Evolutionary conservation across 2,329 filamentous ascomycete species (phyloP), one percentile per base, ranked within the genome.

Genomic region (Colletotrichum truncatum): DNA sequence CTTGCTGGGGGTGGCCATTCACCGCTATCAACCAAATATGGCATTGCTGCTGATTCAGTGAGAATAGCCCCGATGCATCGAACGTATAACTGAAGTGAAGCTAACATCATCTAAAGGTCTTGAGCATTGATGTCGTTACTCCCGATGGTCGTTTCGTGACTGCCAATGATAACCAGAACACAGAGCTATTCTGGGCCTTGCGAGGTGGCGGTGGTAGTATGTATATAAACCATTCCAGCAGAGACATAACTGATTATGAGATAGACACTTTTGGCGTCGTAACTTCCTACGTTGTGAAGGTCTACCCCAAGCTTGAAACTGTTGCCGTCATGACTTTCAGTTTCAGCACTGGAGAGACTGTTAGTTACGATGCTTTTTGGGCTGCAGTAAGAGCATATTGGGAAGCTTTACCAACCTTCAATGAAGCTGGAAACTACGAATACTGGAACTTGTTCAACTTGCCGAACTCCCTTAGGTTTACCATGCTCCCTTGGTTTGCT

Each of bases 1-100:
- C 82, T 78, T 2, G 85, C 87, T 70, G 87, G 87, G 4, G 88
- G 87, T 11, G 88, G 88, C 0, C 86, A 89, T 70, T 83, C 81
- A 1, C 77, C 81, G 0, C 76, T 91, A 1, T 78, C 77, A 28
- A 83, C 83, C 2, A 76, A 71, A 12, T 85, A 84, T 45, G 89
- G 89, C 4, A 77, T 91, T 0, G 84, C 75, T 12, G 87, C 86
- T 0, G 88, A 91, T 66, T 83, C 90, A 45, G 81, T 84, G 61
- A 78, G 14, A n/a, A n/a, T 4, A 26, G 12, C 3, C 10, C 16
- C 18, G 12, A 26, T 5, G 68, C 73, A 4, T 85, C 84, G 0
- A 82, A 77, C 2, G 12, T 11, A 10, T 11, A 12, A 12, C 18
- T n/a, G 14, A 6, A 25, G 8, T 5, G 14, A 5, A 11, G n/a